Percentiles rank a stretch among this genome's conserved stretches.
These are phyloP conservation scores for Orychophragmus violaceus DNA, from an alignment of 345 rosid species.

Conservation along the genomic window DNA sequence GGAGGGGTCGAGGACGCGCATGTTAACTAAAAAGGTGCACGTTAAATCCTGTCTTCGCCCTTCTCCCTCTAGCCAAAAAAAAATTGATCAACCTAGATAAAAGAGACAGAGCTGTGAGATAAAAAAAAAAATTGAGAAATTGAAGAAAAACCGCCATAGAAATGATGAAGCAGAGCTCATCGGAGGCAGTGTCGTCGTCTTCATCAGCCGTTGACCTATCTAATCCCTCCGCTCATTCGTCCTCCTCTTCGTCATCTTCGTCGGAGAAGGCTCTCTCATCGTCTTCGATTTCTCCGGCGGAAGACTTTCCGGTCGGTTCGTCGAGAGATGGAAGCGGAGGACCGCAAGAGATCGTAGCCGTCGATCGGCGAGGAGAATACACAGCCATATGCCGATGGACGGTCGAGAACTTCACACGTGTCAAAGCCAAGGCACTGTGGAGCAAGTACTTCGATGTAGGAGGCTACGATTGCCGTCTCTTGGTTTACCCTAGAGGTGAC, in stretches of 20 bases:
- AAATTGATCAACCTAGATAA: background rate
- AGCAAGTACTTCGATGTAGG: conserved; percentile 98
- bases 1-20: too few species aligned
- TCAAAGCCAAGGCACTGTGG: conserved; percentile 90
- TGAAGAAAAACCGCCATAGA: background rate
- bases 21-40: background rate
- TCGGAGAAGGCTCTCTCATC: conserved; percentile 38
- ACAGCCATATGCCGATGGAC: conserved; percentile 91
- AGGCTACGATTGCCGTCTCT: conserved; percentile 90
- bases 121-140: background rate
- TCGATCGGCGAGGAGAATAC: conserved; percentile 79
- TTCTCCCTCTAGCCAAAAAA: background rate
- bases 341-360: conserved; percentile 67
- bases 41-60: background rate
- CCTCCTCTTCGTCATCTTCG: conserved; percentile 16
- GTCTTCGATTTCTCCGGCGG: conserved; percentile 48
- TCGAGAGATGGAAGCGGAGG: conserved; percentile 71
- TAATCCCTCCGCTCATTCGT: background rate
- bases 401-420: conserved; percentile 67
- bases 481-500: conserved; percentile 94
- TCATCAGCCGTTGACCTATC: background rate
- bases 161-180: background rate
- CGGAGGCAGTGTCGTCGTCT: background rate
- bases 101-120: background rate
- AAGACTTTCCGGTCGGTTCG: conserved; percentile 49